Evolutionary conservation across 228 moss, liverwort and hornwort species (phyloP).

Genomic region (Sphagnum magellanicum): DNA sequence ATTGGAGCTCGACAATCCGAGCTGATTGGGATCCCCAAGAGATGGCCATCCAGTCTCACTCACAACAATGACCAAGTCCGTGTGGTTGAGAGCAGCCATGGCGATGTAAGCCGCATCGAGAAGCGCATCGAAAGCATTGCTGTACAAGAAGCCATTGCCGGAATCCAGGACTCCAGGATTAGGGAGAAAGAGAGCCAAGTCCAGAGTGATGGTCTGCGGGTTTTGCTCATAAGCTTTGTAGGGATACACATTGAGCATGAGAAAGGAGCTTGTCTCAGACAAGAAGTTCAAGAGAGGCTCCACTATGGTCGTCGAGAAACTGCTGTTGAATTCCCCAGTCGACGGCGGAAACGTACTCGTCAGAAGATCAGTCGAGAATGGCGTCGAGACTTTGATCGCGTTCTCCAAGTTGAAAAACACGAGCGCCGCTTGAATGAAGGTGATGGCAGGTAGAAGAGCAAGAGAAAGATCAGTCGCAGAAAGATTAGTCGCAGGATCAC

Average conservation of each 20-base stretch:
- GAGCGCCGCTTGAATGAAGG: slow-evolving; percentile 66
- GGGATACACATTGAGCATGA: slow-evolving; percentile 66
- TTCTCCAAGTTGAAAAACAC: slow-evolving; percentile 33
- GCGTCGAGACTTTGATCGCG: slow-evolving; percentile 61
- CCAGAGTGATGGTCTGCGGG: slow-evolving; percentile 37
- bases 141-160: slow-evolving; percentile 38
- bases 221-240: slow-evolving; percentile 58
- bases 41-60: slow-evolving; percentile 81
- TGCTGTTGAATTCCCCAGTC: slow-evolving; percentile 49
- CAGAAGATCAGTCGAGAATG: slow-evolving; percentile 49
- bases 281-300: slow-evolving; percentile 63
- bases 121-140: slow-evolving; percentile 63
- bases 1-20: slow-evolving; percentile 48
- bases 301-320: slow-evolving; percentile 43
- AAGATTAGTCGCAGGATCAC: not conserved
- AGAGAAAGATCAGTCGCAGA: slow-evolving; percentile 21
- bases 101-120: slow-evolving; percentile 69
- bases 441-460: slow-evolving; percentile 58
- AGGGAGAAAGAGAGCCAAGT: slow-evolving; percentile 62
- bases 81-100: slow-evolving; percentile 37
- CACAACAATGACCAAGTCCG: slow-evolving; percentile 46
- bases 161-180: slow-evolving; percentile 34
- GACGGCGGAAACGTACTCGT: slow-evolving; percentile 68
- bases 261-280: slow-evolving; percentile 54
- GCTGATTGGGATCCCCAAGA: slow-evolving; percentile 59